Evolutionary conservation across 2,329 filamentous ascomycete species (phyloP), one percentile per base, ranked within the genome.

Genomic region (Curvularia sp.): DNA sequence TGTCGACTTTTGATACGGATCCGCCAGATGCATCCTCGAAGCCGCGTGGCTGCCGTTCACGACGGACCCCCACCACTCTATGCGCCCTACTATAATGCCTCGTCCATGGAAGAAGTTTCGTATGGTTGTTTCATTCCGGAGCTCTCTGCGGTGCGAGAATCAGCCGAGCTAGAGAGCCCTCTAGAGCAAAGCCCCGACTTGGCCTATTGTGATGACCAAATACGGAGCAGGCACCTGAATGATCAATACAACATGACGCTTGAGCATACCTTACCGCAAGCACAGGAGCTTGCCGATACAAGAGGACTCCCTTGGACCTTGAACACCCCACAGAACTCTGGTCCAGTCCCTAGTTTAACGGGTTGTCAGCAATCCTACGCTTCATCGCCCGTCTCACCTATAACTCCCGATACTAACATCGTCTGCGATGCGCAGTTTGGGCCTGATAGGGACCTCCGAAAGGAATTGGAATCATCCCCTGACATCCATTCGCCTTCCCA

Each of bases 321-420:
- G 6, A n/a, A 42, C 13, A 54, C 23, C 19, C 23, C 39, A 23
- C 12, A 43, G 9, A 10, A 19, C 15, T 18, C 5, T 13, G 15
- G 5, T 19, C 3, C 36, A 32, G 27, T 7, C 15, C 6, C 56
- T 36, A 42, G 53, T 32, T 48, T 53, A 45, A 41, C 3, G 23
- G 49, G 39, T 6, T n/a, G 32, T 5, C 19, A 27, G 15, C 49
- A 50, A 15, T 61, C 52, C 1, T 23, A 52, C 3, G 34, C 38
- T 6, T 46, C 53, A 3, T 61, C 53, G 1, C 53, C 59, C 21
- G 12, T 59, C 25, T 59, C 56, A 30, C 49, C 53, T 9, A 25
- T 32, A 32, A 59, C 56, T n/a, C 52, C 52, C 15, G 18, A 23
- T 23, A 6, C 28, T 10, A 12, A 50, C 13, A 46, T 7, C 23